phyloP scores from a whole-genome alignment of 2,329 filamentous ascomycete genomes.

The Xylariaceae sp. region DNA sequence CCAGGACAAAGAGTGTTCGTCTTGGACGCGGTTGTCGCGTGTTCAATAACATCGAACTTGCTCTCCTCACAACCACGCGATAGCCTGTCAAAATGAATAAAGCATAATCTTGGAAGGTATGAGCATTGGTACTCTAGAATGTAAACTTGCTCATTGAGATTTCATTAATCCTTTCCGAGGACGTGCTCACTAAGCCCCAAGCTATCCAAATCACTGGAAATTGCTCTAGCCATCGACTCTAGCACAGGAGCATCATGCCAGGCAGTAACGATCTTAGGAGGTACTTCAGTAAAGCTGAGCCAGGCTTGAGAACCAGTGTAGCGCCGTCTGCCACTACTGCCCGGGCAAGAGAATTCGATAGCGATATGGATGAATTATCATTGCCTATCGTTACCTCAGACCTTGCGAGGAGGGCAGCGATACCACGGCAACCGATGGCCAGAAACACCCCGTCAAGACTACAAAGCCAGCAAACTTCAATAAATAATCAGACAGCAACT shows the following conservation, averaged over 20 bases:
- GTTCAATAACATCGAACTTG: background rate
- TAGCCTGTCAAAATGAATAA: too few species aligned
- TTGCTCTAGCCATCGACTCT: too few species aligned
- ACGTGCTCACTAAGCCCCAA: too few species aligned
- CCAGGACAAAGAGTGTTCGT: conserved; percentile 1
- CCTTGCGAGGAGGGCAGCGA: conserved; percentile 1
- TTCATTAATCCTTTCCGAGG: too few species aligned
- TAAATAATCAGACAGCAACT: conserved; percentile 1
- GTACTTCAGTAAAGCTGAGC: background rate
- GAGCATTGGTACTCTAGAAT: too few species aligned
- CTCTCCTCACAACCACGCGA: too few species aligned
- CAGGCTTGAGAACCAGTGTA: too few species aligned
- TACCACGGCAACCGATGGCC: too few species aligned
- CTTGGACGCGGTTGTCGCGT: conserved; percentile 11
- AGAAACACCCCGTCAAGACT: conserved; percentile 1
- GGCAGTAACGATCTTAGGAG: background rate
- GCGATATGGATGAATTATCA: background rate
- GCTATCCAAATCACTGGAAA: too few species aligned
- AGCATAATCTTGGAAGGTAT: too few species aligned
- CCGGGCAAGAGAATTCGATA: background rate
- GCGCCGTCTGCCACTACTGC: too few species aligned
- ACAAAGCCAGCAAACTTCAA: conserved; percentile 4
- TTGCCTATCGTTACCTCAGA: conserved; percentile 13
- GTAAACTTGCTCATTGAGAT: too few species aligned
- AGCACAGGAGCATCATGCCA: background rate